Base-by-base conservation (phyloP, 345 rosid species). In the Populus ilicifolia region DNA sequence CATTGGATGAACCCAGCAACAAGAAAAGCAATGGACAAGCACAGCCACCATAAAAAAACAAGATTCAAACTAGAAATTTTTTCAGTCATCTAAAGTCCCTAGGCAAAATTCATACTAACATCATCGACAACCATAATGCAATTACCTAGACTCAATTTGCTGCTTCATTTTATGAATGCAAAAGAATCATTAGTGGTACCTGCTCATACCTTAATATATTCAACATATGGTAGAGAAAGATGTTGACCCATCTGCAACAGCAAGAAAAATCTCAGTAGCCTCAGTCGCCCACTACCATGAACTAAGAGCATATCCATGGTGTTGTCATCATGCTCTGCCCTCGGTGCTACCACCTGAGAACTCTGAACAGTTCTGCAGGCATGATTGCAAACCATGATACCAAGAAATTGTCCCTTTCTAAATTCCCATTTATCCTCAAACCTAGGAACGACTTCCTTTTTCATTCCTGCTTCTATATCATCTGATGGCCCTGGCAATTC, bases 331-430 rank as follows among this genome's bases (percentile, higher is more conserved):
- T 87, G 93, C 84, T 92, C 97, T 38, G 98, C 94, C 82, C 83
- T 90, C 23, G 99, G 99, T 75, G 99, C 99, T 59, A 87, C 98
- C 25, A 96, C 95, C 83, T 96, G 98, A 72, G 98, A 91, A 81
- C 98, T 90, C 83, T 96, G 99, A 74, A 96, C 98, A 0, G 92
- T 91, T 86, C 95, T 85, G 89, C 98, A 96, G 67, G 99, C 97
- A 82, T 93, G 99, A 82, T 96, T 96, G 83, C 99, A 96, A 2
- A 96, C 93, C 80, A 96, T 73, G 82, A 96, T 92, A 77, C 98
- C 98, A 62, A 96, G 91, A 87, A 85, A 96, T 74, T 90, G 90
- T 41, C 99, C 98, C 82, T 96, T 96, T 66, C 83, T 81, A 43
- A 84, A 69, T 78, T 91, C 86, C 95, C 95, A 94, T 81, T 93